Conservation (phyloP, 2,329 filamentous ascomycete species). For the Stagonosporopsis rhizophila region DNA sequence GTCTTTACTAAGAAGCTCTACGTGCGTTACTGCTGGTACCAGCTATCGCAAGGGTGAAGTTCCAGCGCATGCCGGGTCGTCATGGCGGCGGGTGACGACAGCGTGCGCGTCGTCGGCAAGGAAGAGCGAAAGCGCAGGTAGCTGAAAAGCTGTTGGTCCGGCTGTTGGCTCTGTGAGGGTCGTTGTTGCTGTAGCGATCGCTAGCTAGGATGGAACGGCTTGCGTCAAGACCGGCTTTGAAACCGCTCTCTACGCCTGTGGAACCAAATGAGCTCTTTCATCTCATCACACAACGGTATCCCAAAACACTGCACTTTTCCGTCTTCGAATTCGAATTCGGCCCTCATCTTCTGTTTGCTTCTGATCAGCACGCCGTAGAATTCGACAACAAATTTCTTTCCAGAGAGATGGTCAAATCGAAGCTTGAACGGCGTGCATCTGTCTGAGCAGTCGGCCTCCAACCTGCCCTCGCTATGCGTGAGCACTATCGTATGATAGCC, state of each 20-base stretch:
- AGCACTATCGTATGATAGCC: conserved; percentile 20
- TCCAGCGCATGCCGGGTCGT: too few relatives aligned
- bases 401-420: conserved; percentile 15
- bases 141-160: too few relatives aligned
- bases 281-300: conserved; percentile 14
- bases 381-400: conserved; percentile 7
- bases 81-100: too few relatives aligned
- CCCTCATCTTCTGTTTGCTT: conserved; percentile 6
- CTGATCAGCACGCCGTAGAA: not conserved
- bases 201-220: too few relatives aligned
- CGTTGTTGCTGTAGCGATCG: too few relatives aligned
- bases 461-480: conserved; percentile 1
- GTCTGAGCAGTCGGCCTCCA: conserved; percentile 21
- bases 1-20: too few relatives aligned
- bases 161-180: too few relatives aligned
- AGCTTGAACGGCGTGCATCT: conserved; percentile 19
- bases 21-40: too few relatives aligned
- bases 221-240: not conserved
- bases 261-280: conserved; percentile 21
- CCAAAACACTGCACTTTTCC: conserved; percentile 12
- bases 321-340: conserved; percentile 15
- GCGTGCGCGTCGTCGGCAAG: too few relatives aligned
- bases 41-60: too few relatives aligned
- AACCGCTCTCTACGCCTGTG: not conserved
- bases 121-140: too few relatives aligned